Percentiles rank a stretch among this genome's conserved stretches.
Conservation (phyloP, 163 green algal species). For the Scenedesmus sp. region DNA sequence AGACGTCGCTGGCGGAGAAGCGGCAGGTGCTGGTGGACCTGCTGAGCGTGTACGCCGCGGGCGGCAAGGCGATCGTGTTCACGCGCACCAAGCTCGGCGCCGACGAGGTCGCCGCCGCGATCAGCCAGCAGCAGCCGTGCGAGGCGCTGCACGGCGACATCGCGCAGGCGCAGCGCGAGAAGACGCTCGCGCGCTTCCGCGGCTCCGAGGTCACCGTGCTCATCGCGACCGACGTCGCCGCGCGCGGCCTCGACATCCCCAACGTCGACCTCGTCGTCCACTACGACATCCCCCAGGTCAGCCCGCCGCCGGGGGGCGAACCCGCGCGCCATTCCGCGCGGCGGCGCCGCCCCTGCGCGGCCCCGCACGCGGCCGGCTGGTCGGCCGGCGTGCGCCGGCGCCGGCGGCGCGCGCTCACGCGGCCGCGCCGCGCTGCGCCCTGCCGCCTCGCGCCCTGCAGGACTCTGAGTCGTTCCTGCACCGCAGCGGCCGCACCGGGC, state of each 20-base stretch:
- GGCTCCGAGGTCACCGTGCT: slow-evolving; percentile 77
- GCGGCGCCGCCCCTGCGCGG: neutral
- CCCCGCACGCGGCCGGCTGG: slow-evolving; percentile 9
- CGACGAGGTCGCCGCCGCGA: slow-evolving; percentile 85
- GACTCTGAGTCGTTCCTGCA: slow-evolving; percentile 94
- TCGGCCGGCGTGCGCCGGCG: too few relatives aligned
- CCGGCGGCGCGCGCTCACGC: too few relatives aligned
- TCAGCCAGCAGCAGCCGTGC: slow-evolving; percentile 73
- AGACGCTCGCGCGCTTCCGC: slow-evolving; percentile 78
- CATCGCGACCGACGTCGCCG: slow-evolving; percentile 95
- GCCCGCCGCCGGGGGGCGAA: slow-evolving; percentile 52
- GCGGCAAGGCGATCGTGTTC: slow-evolving; percentile 96
- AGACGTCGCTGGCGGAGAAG: too few relatives aligned
- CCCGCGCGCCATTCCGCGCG: neutral
- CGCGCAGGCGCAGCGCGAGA: slow-evolving; percentile 80
- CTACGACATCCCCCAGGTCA: slow-evolving; percentile 84
- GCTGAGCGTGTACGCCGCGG: slow-evolving; percentile 83
- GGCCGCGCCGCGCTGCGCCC: too few relatives aligned
- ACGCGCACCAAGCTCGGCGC: slow-evolving; percentile 95
- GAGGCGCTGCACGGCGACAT: slow-evolving; percentile 98
- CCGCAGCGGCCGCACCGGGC: slow-evolving; percentile 88
- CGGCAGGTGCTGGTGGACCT: slow-evolving; percentile 82
- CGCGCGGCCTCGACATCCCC: slow-evolving; percentile 96
- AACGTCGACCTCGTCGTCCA: slow-evolving; percentile 93
- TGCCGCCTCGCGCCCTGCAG: too few relatives aligned